Evolutionary conservation across 768 basidiomycete species (phyloP).

Genomic region (Leccinellum rugosiceps): DNA sequence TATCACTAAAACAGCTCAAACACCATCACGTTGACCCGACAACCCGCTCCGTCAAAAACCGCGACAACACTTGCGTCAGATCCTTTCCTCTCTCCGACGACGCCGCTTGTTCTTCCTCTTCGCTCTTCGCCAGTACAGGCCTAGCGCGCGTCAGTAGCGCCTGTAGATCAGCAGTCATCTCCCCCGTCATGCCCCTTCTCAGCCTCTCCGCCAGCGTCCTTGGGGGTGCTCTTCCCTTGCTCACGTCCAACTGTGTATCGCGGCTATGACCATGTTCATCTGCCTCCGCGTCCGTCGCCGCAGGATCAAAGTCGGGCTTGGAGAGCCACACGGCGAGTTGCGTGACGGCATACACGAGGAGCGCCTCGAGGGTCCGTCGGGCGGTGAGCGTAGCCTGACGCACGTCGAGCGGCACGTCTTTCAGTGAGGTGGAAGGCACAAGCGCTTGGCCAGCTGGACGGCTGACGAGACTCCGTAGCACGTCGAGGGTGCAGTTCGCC

Average conservation of each 20-base stretch:
- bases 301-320: slow-evolving; percentile 62
- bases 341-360: slow-evolving; percentile 67
- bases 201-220: slow-evolving; percentile 60
- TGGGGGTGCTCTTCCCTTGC: slow-evolving; percentile 40
- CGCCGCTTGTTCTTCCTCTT: slow-evolving; percentile 30
- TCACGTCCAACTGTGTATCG: slow-evolving; percentile 16
- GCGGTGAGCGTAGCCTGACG: slow-evolving; percentile 55
- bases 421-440: slow-evolving; percentile 31
- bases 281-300: slow-evolving; percentile 39
- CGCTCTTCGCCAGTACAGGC: slow-evolving; percentile 59
- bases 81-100: slow-evolving; percentile 39
- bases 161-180: slow-evolving; percentile 73
- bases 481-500: slow-evolving; percentile 72
- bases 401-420: slow-evolving; percentile 42
- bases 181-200: slow-evolving; percentile 75
- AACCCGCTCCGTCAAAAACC: slow-evolving; percentile 65
- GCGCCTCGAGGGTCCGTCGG: slow-evolving; percentile 61
- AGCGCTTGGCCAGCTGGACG: slow-evolving; percentile 58
- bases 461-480: slow-evolving; percentile 63
- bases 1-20: not conserved
- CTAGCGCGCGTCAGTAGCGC: slow-evolving; percentile 62
- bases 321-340: slow-evolving; percentile 79
- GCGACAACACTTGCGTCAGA: slow-evolving; percentile 55
- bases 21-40: slow-evolving; percentile 34
- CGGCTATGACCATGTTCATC: slow-evolving; percentile 36